These are phyloP conservation scores for Hypoxylon subgilvum DNA, from an alignment of 495 filamentous ascomycete genomes.

Conservation along the genomic window DNA sequence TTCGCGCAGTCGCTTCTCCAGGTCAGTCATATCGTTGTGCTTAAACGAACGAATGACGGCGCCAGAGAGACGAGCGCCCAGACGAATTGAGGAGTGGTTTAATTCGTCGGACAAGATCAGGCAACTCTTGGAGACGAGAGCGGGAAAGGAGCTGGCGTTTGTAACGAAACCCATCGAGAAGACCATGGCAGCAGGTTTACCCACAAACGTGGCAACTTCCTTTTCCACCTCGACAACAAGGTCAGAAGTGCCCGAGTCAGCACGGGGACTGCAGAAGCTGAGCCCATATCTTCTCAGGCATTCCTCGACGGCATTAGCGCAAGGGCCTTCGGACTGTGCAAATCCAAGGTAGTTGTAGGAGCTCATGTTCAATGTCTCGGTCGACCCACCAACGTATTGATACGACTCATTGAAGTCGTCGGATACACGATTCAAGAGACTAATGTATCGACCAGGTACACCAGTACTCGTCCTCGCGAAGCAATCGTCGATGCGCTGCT, in stretches of 20 bases:
- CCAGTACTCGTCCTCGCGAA: constrained; percentile 91
- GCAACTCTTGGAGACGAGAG: constrained; percentile 87
- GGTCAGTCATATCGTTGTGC: constrained; percentile 91
- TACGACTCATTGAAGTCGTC: constrained; percentile 89
- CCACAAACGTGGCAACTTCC: constrained; percentile 85
- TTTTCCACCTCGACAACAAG: constrained; percentile 87
- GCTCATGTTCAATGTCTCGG: constrained; percentile 97
- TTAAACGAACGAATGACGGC: constrained; percentile 95
- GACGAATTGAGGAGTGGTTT: constrained; percentile 96
- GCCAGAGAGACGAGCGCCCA: constrained; percentile 90
- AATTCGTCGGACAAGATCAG: constrained; percentile 95
- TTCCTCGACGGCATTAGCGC: constrained; percentile 91
- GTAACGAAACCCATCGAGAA: constrained; percentile 99
- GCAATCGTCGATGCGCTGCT: constrained; percentile 94
- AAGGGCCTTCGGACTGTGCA: constrained; percentile 95
- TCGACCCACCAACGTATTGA: constrained; percentile 83
- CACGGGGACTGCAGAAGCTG: constrained; percentile 76
- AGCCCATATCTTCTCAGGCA: constrained; percentile 83
- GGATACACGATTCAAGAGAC: constrained; percentile 83
- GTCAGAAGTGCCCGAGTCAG: constrained; percentile 86
- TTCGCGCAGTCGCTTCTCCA: constrained; percentile 85
- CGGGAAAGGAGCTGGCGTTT: constrained; percentile 88
- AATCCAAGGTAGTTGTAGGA: constrained; percentile 99
- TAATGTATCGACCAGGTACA: constrained; percentile 93
- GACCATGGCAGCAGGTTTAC: constrained; percentile 91